Conservation (phyloP, 129 eudicot species). For the Arctium lappa region DNA sequence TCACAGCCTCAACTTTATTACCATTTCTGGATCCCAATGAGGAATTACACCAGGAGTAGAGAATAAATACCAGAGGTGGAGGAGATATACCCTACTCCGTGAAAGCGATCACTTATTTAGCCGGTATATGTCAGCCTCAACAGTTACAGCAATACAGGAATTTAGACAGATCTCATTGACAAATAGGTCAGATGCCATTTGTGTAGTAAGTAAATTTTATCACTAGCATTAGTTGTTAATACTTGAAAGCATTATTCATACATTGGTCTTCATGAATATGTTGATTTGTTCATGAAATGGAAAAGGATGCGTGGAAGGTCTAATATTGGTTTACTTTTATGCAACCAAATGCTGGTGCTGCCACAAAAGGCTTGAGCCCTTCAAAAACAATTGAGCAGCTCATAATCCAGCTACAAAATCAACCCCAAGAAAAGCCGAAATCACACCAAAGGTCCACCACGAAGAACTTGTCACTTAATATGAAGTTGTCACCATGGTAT, state of each 20-base stretch:
- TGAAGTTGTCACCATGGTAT: no score
- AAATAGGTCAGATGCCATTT: not conserved
- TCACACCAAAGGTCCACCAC: no score
- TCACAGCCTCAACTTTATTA: not conserved
- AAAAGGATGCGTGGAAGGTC: not conserved
- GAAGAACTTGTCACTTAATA: no score
- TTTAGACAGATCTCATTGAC: not conserved
- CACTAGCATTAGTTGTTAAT: not conserved
- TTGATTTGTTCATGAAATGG: not conserved
- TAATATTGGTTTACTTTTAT: not conserved
- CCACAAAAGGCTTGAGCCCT: not conserved
- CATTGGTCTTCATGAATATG: not conserved
- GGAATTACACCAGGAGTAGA: not conserved
- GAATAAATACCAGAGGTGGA: not conserved
- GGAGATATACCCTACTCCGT: not conserved
- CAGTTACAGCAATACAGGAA: not conserved
- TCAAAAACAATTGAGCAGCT: not conserved
- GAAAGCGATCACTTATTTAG: conserved; percentile 1
- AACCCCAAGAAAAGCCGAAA: no score
- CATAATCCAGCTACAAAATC: not conserved
- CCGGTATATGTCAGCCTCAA: not conserved
- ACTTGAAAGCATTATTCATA: not conserved
- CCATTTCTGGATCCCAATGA: not conserved
- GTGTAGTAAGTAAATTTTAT: not conserved
- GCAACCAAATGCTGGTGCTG: not conserved